These are phyloP conservation scores for Tubosaeta sp. DNA, from an alignment of 768 basidiomycete species.

Conservation along the genomic window DNA sequence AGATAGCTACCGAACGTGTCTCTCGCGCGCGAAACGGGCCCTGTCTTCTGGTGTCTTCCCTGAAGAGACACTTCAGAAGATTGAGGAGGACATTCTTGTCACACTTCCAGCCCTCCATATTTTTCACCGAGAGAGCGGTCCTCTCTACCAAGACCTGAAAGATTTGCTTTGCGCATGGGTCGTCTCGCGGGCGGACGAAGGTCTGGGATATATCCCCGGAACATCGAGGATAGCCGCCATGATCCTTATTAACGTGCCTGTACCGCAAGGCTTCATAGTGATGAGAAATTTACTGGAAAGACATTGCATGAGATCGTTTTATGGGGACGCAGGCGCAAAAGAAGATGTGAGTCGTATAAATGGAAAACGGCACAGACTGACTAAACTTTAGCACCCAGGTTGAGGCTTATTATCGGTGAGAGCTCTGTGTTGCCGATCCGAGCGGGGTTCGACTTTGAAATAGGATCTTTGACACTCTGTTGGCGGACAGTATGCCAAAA, in stretches of 20 bases:
- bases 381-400: conserved; percentile 46
- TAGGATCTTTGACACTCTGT: conserved; percentile 88
- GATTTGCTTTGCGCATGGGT: conserved; percentile 88
- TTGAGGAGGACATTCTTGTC: conserved; percentile 70
- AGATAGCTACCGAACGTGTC: conserved; percentile 69
- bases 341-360: conserved; percentile 64
- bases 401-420: conserved; percentile 86
- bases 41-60: conserved; percentile 65
- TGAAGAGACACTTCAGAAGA: conserved; percentile 49
- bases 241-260: conserved; percentile 79
- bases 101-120: conserved; percentile 79
- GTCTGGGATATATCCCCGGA: conserved; percentile 68
- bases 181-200: conserved; percentile 79
- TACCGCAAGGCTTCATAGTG: conserved; percentile 69
- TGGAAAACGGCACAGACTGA: conserved; percentile 22
- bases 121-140: conserved; percentile 72
- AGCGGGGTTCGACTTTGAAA: conserved; percentile 11
- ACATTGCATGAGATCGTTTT: conserved; percentile 83
- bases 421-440: neutral
- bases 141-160: conserved; percentile 76
- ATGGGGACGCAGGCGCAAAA: conserved; percentile 61
- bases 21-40: conserved; percentile 70
- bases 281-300: conserved; percentile 85
- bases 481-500: conserved; percentile 93
- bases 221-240: conserved; percentile 78